These are phyloP conservation scores for Taxawa tesnikishii DNA, from an alignment of 2,329 filamentous ascomycete genomes.

Conservation along the genomic window DNA sequence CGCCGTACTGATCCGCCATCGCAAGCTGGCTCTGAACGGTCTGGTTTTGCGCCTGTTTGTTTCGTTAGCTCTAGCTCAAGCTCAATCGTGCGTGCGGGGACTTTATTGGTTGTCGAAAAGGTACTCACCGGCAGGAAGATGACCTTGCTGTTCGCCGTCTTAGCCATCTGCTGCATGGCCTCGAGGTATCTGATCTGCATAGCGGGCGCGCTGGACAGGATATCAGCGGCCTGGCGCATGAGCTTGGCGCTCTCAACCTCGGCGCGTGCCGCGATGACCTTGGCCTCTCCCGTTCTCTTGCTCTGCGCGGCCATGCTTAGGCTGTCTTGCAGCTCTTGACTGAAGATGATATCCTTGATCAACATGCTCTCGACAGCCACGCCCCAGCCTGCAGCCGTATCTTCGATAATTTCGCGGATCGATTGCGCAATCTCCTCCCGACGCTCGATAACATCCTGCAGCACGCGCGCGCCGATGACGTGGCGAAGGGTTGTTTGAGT, in stretches of 20 bases:
- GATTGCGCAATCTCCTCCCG: constrained; percentile 93
- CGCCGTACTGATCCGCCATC: constrained; percentile 38
- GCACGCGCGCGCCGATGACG: constrained; percentile 85
- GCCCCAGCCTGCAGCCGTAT: constrained; percentile 87
- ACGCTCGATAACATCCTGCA: constrained; percentile 97
- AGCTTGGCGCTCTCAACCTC: constrained; percentile 94
- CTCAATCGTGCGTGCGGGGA: no score
- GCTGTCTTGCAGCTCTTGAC: constrained; percentile 85
- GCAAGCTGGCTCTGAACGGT: constrained; percentile 44
- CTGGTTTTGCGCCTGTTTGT: constrained; percentile 43
- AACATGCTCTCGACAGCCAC: constrained; percentile 96
- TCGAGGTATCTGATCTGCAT: constrained; percentile 99
- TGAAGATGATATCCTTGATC: constrained; percentile 98
- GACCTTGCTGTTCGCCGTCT: constrained; percentile 77
- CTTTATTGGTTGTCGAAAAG: no score
- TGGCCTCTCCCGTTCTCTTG: constrained; percentile 96
- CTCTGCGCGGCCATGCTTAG: constrained; percentile 97
- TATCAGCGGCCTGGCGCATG: constrained; percentile 83
- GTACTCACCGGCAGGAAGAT: constrained; percentile 76
- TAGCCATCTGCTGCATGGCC: constrained; percentile 98
- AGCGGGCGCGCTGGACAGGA: constrained; percentile 77
- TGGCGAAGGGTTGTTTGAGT: constrained; percentile 96
- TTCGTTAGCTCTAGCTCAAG: no score
- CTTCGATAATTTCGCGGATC: constrained; percentile 94
- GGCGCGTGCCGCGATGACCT: constrained; percentile 93